phyloP scores from a whole-genome alignment of 2,329 filamentous ascomycete species.

The Periconia digitata region DNA sequence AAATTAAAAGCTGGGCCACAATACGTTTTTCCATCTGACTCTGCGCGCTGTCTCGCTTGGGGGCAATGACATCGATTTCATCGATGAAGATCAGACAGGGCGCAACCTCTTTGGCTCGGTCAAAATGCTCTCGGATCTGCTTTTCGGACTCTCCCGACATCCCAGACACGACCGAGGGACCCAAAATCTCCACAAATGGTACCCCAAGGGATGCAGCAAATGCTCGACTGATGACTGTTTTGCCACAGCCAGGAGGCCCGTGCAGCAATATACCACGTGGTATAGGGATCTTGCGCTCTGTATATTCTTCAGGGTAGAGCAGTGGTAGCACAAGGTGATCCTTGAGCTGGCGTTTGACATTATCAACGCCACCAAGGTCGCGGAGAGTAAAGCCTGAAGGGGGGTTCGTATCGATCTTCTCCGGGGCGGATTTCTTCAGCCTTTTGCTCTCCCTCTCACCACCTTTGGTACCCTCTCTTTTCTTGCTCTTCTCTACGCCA shows the following conservation, averaged over 20 bases:
- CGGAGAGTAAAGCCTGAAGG: constrained; percentile 68
- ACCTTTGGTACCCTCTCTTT: constrained; percentile 54
- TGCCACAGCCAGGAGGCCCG: constrained; percentile 82
- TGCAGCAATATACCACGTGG: constrained; percentile 77
- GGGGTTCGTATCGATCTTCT: constrained; percentile 62
- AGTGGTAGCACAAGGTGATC: constrained; percentile 74
- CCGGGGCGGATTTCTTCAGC: constrained; percentile 52
- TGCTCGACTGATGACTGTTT: constrained; percentile 80
- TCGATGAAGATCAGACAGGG: constrained; percentile 92
- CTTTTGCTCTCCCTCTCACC: constrained; percentile 70
- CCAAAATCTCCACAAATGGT: constrained; percentile 79
- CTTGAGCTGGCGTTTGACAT: constrained; percentile 68
- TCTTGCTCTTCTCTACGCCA: constrained; percentile 35
- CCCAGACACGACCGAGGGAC: constrained; percentile 77
- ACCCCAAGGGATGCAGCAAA: constrained; percentile 75
- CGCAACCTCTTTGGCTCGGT: constrained; percentile 81
- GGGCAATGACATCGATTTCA: constrained; percentile 87
- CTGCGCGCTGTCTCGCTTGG: constrained; percentile 79
- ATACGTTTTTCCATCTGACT: constrained; percentile 90
- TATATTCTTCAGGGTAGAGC: constrained; percentile 66
- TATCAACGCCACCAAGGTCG: constrained; percentile 76
- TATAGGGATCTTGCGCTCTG: constrained; percentile 66
- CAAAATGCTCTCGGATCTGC: constrained; percentile 80
- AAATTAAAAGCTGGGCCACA: constrained; percentile 77
- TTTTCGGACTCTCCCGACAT: constrained; percentile 91